phyloP scores from a whole-genome alignment of 371 early-diverging fungal species.

The Haplosporangium sp. region DNA sequence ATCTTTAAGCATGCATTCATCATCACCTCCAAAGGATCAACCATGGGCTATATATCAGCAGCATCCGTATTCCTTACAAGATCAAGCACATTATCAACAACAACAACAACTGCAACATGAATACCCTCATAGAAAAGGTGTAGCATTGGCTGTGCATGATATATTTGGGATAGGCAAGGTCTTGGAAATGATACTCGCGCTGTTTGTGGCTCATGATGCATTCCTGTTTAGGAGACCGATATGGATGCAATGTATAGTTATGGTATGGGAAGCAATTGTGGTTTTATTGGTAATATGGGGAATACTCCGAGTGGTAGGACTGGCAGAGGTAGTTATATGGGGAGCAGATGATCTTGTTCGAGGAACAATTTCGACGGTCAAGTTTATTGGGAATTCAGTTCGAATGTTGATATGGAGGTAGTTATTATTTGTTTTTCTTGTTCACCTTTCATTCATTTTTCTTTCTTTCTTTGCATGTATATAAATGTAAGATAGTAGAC shows the following conservation, averaged over 20 bases:
- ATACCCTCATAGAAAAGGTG: slow-evolving; percentile 6
- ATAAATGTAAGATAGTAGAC: not conserved
- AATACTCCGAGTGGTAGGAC: slow-evolving; percentile 35
- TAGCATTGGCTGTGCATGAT: slow-evolving; percentile 41
- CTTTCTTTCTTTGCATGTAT: not conserved
- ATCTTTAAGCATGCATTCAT: slow-evolving; percentile 1
- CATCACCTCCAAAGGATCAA: slow-evolving; percentile 1
- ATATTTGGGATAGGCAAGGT: slow-evolving; percentile 46
- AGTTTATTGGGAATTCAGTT: slow-evolving; percentile 4
- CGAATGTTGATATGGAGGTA: slow-evolving; percentile 9
- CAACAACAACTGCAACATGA: slow-evolving; percentile 4
- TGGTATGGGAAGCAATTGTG: slow-evolving; percentile 38
- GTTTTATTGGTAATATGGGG: slow-evolving; percentile 32
- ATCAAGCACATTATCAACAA: not conserved
- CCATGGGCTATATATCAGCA: not conserved
- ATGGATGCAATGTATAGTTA: slow-evolving; percentile 37
- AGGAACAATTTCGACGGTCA: slow-evolving; percentile 22
- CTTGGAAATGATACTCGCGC: slow-evolving; percentile 34
- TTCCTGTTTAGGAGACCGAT: slow-evolving; percentile 39
- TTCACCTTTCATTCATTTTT: too few relatives aligned
- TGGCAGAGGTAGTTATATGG: slow-evolving; percentile 42
- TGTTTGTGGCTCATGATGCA: slow-evolving; percentile 45
- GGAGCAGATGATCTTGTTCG: slow-evolving; percentile 40
- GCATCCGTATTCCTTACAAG: not conserved
- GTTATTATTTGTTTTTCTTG: not conserved